Evolutionary conservation across 2,329 filamentous ascomycete species (phyloP).

Genomic region (Rhynchosporium agropyri): DNA sequence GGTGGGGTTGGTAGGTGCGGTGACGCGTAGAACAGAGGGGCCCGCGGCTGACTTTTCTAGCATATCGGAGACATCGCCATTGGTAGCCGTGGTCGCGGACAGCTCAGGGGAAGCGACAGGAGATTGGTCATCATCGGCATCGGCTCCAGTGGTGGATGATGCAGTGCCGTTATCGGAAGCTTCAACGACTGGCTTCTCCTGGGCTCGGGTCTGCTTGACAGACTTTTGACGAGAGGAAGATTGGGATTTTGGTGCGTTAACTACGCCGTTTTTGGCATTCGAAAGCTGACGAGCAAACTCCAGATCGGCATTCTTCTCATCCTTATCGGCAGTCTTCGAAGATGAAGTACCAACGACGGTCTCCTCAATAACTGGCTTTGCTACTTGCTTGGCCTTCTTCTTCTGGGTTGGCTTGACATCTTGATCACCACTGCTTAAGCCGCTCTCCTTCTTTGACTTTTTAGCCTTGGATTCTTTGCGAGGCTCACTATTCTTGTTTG

Average conservation of each 20-base stretch:
- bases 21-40: conserved; percentile 78
- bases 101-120: conserved; percentile 67
- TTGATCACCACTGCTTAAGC: conserved; percentile 33
- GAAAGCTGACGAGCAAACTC: conserved; percentile 78
- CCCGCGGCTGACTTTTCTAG: conserved; percentile 71
- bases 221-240: conserved; percentile 52
- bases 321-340: conserved; percentile 24
- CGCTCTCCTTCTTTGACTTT: conserved; percentile 35
- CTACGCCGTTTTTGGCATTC: conserved; percentile 68
- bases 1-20: conserved; percentile 60
- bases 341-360: conserved; percentile 16
- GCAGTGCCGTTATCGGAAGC: conserved; percentile 53
- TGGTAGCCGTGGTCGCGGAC: conserved; percentile 49
- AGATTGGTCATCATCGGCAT: conserved; percentile 81
- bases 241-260: conserved; percentile 59
- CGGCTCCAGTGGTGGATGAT: conserved; percentile 72
- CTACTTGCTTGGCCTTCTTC: conserved; percentile 31
- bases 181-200: conserved; percentile 51
- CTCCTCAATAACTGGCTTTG: conserved; percentile 22
- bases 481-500: conserved; percentile 31
- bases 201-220: conserved; percentile 68
- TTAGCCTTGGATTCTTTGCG: conserved; percentile 37
- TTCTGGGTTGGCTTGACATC: conserved; percentile 31
- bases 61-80: conserved; percentile 84
- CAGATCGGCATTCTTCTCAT: conserved; percentile 66